These are phyloP conservation scores for Myxozyma nipponensis DNA, from an alignment of 805 yeast species.

Conservation along the genomic window DNA sequence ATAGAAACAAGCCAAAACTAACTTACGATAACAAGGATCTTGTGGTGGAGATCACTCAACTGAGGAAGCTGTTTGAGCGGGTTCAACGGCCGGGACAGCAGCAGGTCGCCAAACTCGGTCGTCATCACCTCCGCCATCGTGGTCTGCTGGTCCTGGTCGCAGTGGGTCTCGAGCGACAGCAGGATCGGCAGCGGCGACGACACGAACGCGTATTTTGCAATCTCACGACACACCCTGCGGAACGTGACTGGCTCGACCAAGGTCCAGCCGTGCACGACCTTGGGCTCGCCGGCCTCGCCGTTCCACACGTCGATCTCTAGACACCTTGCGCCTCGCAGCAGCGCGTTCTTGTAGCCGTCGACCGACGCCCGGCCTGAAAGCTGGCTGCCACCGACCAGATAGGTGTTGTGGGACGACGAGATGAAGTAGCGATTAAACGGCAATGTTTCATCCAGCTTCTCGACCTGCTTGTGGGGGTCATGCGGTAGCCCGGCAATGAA, in stretches of 20 bases:
- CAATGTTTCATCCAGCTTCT: slow-evolving; percentile 43
- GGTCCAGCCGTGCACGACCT: slow-evolving; percentile 84
- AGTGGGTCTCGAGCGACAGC: slow-evolving; percentile 78
- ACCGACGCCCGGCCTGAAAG: slow-evolving; percentile 82
- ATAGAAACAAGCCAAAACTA: background rate
- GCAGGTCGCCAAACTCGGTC: slow-evolving; percentile 54
- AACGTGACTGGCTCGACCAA: slow-evolving; percentile 72
- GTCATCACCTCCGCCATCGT: slow-evolving; percentile 51
- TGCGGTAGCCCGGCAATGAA: background rate
- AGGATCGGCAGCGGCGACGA: slow-evolving; percentile 79
- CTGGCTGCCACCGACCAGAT: slow-evolving; percentile 80
- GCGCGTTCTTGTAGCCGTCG: slow-evolving; percentile 81
- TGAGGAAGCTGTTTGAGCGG: slow-evolving; percentile 52
- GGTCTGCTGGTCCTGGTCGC: slow-evolving; percentile 62
- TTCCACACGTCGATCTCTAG: slow-evolving; percentile 95
- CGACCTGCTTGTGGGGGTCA: slow-evolving; percentile 25
- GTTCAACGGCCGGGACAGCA: slow-evolving; percentile 44
- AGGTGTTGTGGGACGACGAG: slow-evolving; percentile 89
- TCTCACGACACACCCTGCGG: slow-evolving; percentile 53
- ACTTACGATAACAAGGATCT: slow-evolving; percentile 70
- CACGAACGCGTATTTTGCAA: slow-evolving; percentile 82
- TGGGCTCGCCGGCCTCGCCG: slow-evolving; percentile 52
- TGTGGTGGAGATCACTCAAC: slow-evolving; percentile 66
- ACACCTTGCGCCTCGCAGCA: slow-evolving; percentile 89
- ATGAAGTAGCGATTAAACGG: slow-evolving; percentile 84